Percentiles rank a stretch among this genome's conserved stretches.
phyloP scores from a whole-genome alignment of 1,284 basidiomycete genomes.

The Agroathelia rolfsii region DNA sequence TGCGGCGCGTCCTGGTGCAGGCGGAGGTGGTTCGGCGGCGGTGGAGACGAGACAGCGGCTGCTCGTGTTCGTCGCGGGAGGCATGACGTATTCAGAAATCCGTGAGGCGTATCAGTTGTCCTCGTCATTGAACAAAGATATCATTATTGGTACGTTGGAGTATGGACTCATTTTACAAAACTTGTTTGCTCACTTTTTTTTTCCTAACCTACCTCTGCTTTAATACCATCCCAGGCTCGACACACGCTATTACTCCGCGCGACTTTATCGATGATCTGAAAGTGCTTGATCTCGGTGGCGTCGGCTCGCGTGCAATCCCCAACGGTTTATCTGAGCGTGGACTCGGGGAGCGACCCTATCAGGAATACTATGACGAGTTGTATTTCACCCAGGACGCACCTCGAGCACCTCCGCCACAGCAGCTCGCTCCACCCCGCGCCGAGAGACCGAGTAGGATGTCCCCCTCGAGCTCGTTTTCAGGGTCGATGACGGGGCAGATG shows the following conservation, averaged over 20 bases:
- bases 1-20: slow-evolving; percentile 41
- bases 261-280: slow-evolving; percentile 82
- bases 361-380: slow-evolving; percentile 69
- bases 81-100: slow-evolving; percentile 95
- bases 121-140: slow-evolving; percentile 70
- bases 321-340: slow-evolving; percentile 54
- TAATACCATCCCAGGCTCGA: slow-evolving; percentile 57
- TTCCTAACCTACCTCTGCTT: slow-evolving; percentile 3
- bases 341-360: slow-evolving; percentile 42
- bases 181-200: too few relatives aligned
- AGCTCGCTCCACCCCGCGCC: slow-evolving; percentile 18
- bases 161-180: slow-evolving; percentile 1
- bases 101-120: slow-evolving; percentile 81
- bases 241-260: slow-evolving; percentile 78
- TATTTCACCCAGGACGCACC: slow-evolving; percentile 61
- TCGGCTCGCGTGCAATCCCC: slow-evolving; percentile 62
- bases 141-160: slow-evolving; percentile 71
- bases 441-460: slow-evolving; percentile 15
- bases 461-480: slow-evolving; percentile 35
- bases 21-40: slow-evolving; percentile 18
- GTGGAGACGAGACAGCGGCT: slow-evolving; percentile 70
- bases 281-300: slow-evolving; percentile 70
- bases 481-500: too few relatives aligned
- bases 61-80: slow-evolving; percentile 89
- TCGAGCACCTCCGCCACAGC: slow-evolving; percentile 26